These are phyloP conservation scores for Cyathus striatus DNA, from an alignment of 768 basidiomycete genomes.

Conservation along the genomic window DNA sequence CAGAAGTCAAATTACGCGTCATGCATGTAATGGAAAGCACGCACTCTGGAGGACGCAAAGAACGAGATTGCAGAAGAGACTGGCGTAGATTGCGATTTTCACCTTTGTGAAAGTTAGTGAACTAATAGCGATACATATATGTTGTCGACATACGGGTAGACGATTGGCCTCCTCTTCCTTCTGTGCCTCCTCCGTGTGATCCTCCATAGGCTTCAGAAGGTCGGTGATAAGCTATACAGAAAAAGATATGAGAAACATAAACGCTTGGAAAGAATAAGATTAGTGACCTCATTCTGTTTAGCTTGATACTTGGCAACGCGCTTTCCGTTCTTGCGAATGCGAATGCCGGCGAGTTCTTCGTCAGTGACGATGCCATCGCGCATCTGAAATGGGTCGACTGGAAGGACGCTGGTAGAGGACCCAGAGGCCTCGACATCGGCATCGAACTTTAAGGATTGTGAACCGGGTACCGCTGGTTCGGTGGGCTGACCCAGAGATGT, in stretches of 20 bases:
- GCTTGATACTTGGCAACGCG: constrained; percentile 60
- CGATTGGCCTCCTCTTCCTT: constrained; percentile 63
- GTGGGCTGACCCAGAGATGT: constrained; percentile 25
- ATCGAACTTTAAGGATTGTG: constrained; percentile 29
- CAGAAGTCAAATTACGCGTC: neutral
- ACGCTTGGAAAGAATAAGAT: neutral
- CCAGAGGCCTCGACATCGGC: constrained; percentile 39
- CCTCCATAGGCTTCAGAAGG: constrained; percentile 89
- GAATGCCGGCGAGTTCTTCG: constrained; percentile 57
- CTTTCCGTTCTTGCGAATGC: constrained; percentile 57
- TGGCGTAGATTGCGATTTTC: constrained; percentile 83
- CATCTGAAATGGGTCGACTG: constrained; percentile 64
- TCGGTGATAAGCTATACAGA: constrained; percentile 67
- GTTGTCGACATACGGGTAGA: constrained; percentile 44
- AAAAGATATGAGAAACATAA: constrained; percentile 1
- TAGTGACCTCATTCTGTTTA: constrained; percentile 68
- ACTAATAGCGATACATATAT: constrained; percentile 28
- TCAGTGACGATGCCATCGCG: constrained; percentile 56
- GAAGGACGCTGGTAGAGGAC: constrained; percentile 21
- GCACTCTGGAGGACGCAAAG: constrained; percentile 71
- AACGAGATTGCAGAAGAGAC: constrained; percentile 69
- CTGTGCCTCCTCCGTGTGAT: constrained; percentile 79
- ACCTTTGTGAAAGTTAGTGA: no score
- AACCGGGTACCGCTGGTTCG: constrained; percentile 49
- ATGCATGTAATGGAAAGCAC: constrained; percentile 9